phyloP scores from a whole-genome alignment of 441 rosid species.

The Gossypium davidsonii region DNA sequence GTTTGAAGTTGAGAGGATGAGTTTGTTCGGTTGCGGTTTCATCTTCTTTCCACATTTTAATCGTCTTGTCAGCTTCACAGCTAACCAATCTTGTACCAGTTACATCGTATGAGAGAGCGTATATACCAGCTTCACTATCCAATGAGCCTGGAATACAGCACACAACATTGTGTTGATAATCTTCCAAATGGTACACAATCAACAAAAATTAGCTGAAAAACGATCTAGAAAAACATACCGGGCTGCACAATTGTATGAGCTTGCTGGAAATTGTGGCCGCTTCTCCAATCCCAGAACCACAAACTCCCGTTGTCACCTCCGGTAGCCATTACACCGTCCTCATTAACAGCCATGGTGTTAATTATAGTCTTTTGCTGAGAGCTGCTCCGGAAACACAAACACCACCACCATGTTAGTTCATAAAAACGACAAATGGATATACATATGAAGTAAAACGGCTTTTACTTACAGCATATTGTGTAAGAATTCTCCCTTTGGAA shows the following conservation, averaged over 20 bases:
- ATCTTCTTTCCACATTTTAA: conserved; percentile 97
- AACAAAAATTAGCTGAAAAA: background rate
- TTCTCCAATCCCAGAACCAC: conserved; percentile 99
- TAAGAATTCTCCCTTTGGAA: conserved; percentile 82
- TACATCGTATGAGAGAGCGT: conserved; percentile 63
- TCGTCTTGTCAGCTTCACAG: conserved; percentile 95
- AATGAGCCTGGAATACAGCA: conserved; percentile 57
- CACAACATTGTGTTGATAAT: background rate
- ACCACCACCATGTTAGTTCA: background rate
- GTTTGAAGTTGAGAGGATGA: conserved; percentile 87
- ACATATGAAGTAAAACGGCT: conserved; percentile 2
- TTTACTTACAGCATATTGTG: conserved; percentile 94
- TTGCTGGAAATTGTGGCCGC: conserved; percentile 96
- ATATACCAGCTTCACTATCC: conserved; percentile 98
- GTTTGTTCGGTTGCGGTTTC: conserved; percentile 85
- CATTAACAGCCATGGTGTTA: conserved; percentile 84
- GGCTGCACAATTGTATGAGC: conserved; percentile 91
- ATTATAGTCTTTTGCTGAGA: conserved; percentile 94
- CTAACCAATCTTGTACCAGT: conserved; percentile 77
- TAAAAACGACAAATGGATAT: background rate
- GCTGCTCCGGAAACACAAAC: conserved; percentile 34
- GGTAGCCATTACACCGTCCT: conserved; percentile 92
- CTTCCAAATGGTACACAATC: background rate
- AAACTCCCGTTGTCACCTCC: conserved; percentile 99
- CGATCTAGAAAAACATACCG: conserved; percentile 39